A percentile compares a stretch with the other conserved stretches of the same genome.
phyloP scores from a whole-genome alignment of 805 yeast species.

The Ogataea allantospora region DNA sequence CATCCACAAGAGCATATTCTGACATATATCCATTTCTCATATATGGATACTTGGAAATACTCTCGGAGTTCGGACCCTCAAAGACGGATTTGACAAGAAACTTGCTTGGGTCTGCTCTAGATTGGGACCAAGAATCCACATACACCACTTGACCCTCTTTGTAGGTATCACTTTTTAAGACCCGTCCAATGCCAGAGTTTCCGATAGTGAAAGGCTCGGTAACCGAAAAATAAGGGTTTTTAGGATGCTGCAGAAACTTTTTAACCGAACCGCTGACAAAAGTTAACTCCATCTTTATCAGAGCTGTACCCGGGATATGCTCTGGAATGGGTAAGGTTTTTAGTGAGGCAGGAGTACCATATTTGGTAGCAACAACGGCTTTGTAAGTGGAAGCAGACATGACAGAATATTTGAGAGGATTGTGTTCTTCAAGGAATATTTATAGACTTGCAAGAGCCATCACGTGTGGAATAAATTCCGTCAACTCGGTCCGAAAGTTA shows the following conservation, averaged over 20 bases:
- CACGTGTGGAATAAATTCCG: no score
- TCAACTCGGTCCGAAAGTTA: no score
- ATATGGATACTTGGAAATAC: conserved; percentile 2
- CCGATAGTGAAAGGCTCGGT: conserved; percentile 9
- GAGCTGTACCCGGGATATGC: conserved; percentile 3
- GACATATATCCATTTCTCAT: conserved; percentile 5
- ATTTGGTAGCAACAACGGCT: conserved; percentile 10
- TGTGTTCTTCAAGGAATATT: no score
- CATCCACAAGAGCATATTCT: conserved; percentile 7
- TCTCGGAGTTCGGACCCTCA: conserved; percentile 5
- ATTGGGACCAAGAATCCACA: conserved; percentile 1
- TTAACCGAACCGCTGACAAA: neutral
- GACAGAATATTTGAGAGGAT: no score
- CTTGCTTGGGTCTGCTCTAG: conserved; percentile 1
- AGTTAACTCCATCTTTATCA: conserved; percentile 4
- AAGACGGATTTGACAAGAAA: conserved; percentile 2
- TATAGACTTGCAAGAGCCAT: no score
- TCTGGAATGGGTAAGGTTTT: conserved; percentile 3
- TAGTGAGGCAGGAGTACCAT: conserved; percentile 1
- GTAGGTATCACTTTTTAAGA: conserved; percentile 2
- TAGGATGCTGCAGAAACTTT: neutral
- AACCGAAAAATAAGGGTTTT: conserved; percentile 7
- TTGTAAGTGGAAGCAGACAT: conserved; percentile 4
- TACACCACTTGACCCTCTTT: conserved; percentile 7
- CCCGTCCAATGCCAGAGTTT: conserved; percentile 7